These are phyloP conservation scores for Pleurotus tuoliensis DNA, from an alignment of 768 basidiomycete genomes.

Conservation along the genomic window DNA sequence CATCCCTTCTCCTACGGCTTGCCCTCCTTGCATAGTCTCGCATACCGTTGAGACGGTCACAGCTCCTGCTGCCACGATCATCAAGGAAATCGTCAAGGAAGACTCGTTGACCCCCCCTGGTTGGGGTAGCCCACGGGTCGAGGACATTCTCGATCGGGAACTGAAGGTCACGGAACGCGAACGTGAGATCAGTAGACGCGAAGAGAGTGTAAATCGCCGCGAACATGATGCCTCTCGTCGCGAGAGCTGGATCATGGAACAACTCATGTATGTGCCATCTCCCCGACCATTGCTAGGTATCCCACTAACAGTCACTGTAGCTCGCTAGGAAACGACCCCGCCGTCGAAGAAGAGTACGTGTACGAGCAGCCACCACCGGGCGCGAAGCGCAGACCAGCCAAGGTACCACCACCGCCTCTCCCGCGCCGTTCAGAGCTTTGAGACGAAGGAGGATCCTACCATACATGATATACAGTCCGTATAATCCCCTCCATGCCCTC, in stretches of 20 bases:
- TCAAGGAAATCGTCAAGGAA: conserved; percentile 85
- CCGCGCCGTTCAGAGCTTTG: conserved; percentile 90
- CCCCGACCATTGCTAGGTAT: neutral
- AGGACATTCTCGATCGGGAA: conserved; percentile 82
- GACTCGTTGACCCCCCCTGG: conserved; percentile 74
- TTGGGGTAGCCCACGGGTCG: conserved; percentile 75
- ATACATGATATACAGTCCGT: conserved; percentile 68
- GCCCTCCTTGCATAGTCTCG: conserved; percentile 54
- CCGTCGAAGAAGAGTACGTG: conserved; percentile 77
- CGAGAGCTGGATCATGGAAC: conserved; percentile 91
- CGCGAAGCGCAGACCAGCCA: conserved; percentile 68
- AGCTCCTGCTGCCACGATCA: conserved; percentile 68
- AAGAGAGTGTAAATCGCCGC: conserved; percentile 79
- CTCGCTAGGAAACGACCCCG: conserved; percentile 64
- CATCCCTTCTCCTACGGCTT: conserved; percentile 49
- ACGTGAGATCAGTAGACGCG: conserved; percentile 81
- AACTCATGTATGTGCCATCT: conserved; percentile 63
- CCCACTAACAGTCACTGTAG: conserved; percentile 27
- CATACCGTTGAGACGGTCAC: conserved; percentile 54
- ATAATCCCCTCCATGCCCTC: conserved; percentile 49
- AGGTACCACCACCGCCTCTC: conserved; percentile 78
- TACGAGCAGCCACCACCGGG: conserved; percentile 58
- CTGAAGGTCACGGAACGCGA: conserved; percentile 83
- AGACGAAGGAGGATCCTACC: conserved; percentile 77
- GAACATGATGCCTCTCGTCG: conserved; percentile 86